Evolutionary conservation across 306 rosid species (phyloP), one percentile per base, ranked within the genome.

Genomic region (Cyclanthera cordifolia): DNA sequence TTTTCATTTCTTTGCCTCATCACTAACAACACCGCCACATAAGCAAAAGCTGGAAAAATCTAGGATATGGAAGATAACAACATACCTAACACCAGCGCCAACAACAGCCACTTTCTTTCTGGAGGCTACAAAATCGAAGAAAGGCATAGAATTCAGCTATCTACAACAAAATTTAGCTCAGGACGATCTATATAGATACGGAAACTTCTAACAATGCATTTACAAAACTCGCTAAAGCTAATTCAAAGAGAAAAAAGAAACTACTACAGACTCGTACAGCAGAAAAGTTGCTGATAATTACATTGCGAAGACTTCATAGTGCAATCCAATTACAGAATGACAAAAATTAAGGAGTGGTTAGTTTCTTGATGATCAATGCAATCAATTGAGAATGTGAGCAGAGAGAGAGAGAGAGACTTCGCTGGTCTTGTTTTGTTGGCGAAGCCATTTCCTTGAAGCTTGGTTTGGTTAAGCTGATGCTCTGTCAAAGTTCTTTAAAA

Each of bases 31-130:
- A 30, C 34, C 58, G 28, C 13, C 50, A 7, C 8, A 34, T 34
- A 34, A 34, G 8, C 7, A 34, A 1, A 41, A 52, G 57, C 72
- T 51, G 20, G 41, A 25, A 11, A 49, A 64, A n/a, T 14, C 8
- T 21, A 2, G 12, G 30, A 73, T 21, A 24, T 17, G 14, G 16
- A 30, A 54, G 49, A 16, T 34, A 6, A 34, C 41, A 19, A 15
- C n/a, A 52, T 86, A 92, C 98, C 98, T 85, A 47, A 16, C 41
- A 34, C 41, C 41, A 34, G 41, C 41, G 9, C 41, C 41, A 34
- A 34, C 41, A 34, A 34, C 41, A 34, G 41, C 41, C 9, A 34
- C 41, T 34, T 34, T 34, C 41, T 34, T 34, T 5, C 41, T 6
- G 9, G 41, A 34, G 41, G 41, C 41, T 34, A 34, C 8, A 34